Evolutionary conservation across 2,329 filamentous ascomycete species (phyloP).

Genomic region (Ophiostoma fasciatum): DNA sequence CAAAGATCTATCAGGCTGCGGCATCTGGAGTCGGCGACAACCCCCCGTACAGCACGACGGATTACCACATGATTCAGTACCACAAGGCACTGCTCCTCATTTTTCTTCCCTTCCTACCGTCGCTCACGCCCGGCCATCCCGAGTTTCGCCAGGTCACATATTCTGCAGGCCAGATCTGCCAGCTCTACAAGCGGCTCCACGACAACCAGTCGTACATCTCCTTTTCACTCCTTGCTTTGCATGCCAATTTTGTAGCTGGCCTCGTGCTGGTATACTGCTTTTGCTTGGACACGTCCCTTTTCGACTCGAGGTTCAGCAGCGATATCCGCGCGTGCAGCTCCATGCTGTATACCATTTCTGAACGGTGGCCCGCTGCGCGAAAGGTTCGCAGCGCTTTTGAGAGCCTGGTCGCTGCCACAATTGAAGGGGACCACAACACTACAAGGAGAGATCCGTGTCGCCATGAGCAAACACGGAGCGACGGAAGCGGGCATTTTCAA

Average conservation of each 20-base stretch:
- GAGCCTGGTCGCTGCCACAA: slow-evolving; percentile 3
- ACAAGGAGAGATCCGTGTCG: too few species aligned
- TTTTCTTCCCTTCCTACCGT: slow-evolving; percentile 2
- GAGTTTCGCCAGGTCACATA: slow-evolving; percentile 2
- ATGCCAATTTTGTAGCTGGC: slow-evolving; percentile 3
- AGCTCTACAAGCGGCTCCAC: slow-evolving; percentile 5
- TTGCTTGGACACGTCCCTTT: slow-evolving; percentile 1
- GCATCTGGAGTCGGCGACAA: not conserved
- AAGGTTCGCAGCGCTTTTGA: slow-evolving; percentile 4
- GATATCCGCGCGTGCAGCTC: slow-evolving; percentile 3
- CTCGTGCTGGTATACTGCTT: slow-evolving; percentile 4
- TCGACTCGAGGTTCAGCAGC: slow-evolving; percentile 1
- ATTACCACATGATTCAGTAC: slow-evolving; percentile 4
- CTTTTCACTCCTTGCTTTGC: slow-evolving; percentile 2
- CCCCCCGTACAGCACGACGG: not conserved
- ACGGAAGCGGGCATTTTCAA: too few species aligned
- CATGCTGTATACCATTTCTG: slow-evolving; percentile 2
- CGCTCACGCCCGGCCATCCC: slow-evolving; percentile 1
- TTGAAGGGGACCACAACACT: not conserved
- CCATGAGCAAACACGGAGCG: not conserved
- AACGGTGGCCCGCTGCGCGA: slow-evolving; percentile 3
- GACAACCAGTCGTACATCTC: slow-evolving; percentile 5
- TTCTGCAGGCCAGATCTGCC: slow-evolving; percentile 4
- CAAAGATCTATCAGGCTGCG: too few species aligned
- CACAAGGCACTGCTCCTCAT: slow-evolving; percentile 4